Percentiles rank a stretch among this genome's conserved stretches.
Conservation (phyloP, 257 asterid genomes). For the Echium plantagineum region DNA sequence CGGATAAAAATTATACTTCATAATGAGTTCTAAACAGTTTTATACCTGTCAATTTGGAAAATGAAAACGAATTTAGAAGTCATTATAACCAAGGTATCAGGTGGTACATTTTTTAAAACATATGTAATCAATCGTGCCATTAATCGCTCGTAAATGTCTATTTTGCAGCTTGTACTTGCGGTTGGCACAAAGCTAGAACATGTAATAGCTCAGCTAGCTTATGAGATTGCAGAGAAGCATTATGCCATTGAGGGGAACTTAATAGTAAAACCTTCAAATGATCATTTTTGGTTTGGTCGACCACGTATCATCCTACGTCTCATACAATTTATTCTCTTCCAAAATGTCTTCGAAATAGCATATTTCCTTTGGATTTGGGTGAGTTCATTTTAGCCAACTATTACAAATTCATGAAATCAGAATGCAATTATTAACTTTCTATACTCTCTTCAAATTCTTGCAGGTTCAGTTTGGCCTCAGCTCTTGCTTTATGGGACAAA, state of each 20-base stretch:
- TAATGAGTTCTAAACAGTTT: no score
- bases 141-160: no score
- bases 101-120: no score
- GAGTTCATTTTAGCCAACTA: not conserved
- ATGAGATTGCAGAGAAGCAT: slow-evolving; percentile 37
- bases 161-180: slow-evolving; percentile 67
- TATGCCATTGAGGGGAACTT: slow-evolving; percentile 36
- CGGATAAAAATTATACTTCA: no score
- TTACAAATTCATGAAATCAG: not conserved
- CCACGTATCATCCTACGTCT: slow-evolving; percentile 37
- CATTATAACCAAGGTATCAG: no score
- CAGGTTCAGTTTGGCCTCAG: slow-evolving; percentile 80
- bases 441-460: not conserved
- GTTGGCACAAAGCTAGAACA: slow-evolving; percentile 96
- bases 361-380: slow-evolving; percentile 51
- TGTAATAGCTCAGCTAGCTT: slow-evolving; percentile 49
- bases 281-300: slow-evolving; percentile 45
- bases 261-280: slow-evolving; percentile 37
- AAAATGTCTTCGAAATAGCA: slow-evolving; percentile 48
- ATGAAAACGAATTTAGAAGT: no score
- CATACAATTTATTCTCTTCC: slow-evolving; percentile 44
- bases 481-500: slow-evolving; percentile 92
- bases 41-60: no score
- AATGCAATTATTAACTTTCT: not conserved
- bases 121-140: no score